Conservation (phyloP, 352 stramenopile species). For the Globisporangium radiosum region DNA sequence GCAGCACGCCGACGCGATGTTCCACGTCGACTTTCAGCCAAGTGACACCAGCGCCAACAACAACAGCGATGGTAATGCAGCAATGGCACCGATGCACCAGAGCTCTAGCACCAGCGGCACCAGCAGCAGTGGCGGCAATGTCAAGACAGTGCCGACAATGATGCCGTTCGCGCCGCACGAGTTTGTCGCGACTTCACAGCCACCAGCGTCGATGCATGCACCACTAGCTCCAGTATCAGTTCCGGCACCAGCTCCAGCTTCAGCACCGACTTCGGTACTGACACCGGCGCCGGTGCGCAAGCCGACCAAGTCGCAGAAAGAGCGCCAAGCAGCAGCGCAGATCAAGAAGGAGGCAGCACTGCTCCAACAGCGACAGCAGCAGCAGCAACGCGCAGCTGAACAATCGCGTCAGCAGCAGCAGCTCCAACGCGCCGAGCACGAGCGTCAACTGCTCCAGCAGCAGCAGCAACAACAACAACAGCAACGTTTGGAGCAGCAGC, state of each 20-base stretch:
- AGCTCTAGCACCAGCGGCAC: neutral
- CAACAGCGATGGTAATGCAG: no score
- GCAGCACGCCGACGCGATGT: constrained; percentile 3
- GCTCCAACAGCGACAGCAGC: constrained; percentile 5
- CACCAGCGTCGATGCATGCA: no score
- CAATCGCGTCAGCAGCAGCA: constrained; percentile 5
- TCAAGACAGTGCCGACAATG: no score
- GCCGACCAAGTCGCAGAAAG: neutral
- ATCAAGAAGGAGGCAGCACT: neutral
- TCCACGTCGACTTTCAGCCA: constrained; percentile 7
- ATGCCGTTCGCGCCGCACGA: no score
- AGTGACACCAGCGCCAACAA: neutral
- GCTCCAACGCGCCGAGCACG: neutral
- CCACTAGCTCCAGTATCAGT: neutral
- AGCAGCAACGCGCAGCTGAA: neutral
- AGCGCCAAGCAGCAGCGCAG: neutral
- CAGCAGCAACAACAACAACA: constrained; percentile 3
- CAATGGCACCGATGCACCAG: no score
- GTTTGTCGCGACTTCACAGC: no score
- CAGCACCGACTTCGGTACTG: no score
- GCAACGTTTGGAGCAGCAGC: neutral
- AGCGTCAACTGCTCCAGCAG: neutral
- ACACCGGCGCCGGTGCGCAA: neutral
- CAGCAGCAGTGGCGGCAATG: neutral
- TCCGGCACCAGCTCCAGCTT: neutral